Percentiles rank a stretch among this genome's conserved stretches.
Evolutionary conservation across 2,329 filamentous ascomycete genomes (phyloP).

Genomic region (Pyrenophora seminiperda): DNA sequence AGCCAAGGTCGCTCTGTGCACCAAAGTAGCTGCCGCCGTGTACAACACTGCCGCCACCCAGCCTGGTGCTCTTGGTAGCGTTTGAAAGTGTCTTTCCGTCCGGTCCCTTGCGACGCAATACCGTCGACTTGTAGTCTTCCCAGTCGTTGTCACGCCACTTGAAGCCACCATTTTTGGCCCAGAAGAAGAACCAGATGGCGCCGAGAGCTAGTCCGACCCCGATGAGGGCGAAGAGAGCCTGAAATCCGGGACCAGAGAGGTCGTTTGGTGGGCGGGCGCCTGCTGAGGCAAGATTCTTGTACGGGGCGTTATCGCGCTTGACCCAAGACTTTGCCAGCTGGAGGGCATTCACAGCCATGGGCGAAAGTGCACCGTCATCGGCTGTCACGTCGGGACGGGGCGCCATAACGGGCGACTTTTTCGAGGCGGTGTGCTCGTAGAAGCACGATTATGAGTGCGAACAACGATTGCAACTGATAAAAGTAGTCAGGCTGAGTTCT

Average conservation of each 20-base stretch:
- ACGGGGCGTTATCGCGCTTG: conserved; percentile 28
- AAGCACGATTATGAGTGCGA: conserved; percentile 5
- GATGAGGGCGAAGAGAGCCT: conserved; percentile 84
- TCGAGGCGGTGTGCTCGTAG: conserved; percentile 13
- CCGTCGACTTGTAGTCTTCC: conserved; percentile 98
- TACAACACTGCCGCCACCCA: conserved; percentile 84
- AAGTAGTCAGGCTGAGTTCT: conserved; percentile 22
- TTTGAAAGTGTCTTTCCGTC: conserved; percentile 85
- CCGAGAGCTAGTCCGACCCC: conserved; percentile 75
- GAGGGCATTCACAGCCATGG: conserved; percentile 38
- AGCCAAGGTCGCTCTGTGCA: conserved; percentile 47
- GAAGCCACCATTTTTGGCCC: conserved; percentile 95
- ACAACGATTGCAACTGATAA: conserved; percentile 24
- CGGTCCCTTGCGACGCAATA: conserved; percentile 83
- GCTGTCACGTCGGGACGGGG: conserved; percentile 36
- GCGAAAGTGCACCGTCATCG: conserved; percentile 30
- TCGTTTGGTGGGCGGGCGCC: conserved; percentile 45
- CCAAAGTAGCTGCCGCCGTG: conserved; percentile 63
- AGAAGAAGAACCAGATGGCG: conserved; percentile 95
- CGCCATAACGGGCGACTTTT: conserved; percentile 35
- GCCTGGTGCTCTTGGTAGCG: conserved; percentile 78
- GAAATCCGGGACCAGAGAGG: conserved; percentile 65
- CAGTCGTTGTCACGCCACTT: conserved; percentile 84
- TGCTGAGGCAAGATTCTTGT: conserved; percentile 33
- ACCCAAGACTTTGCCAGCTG: conserved; percentile 36